Percentiles rank a stretch among this genome's conserved stretches.
Conservation (phyloP, 2,329 filamentous ascomycete species). For the Cadophora malorum region DNA sequence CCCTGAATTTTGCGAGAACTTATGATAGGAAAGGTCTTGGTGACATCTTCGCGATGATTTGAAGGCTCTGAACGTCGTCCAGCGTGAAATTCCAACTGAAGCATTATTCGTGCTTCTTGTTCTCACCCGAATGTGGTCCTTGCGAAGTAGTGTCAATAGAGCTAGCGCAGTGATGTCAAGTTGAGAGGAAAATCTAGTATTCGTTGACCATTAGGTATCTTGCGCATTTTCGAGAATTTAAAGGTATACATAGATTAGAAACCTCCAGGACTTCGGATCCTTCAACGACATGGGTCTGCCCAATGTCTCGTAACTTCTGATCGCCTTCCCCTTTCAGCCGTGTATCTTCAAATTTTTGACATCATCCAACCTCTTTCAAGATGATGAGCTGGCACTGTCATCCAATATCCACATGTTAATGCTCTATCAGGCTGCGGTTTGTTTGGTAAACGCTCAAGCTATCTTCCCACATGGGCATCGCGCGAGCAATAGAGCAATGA, state of each 20-base stretch:
- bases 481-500: neutral
- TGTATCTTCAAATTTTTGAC: too few relatives aligned
- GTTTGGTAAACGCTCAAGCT: neutral
- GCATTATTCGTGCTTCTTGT: neutral
- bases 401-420: neutral
- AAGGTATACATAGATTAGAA: neutral
- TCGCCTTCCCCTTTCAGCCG: neutral
- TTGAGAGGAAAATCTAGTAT: too few relatives aligned
- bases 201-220: neutral
- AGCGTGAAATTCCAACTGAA: too few relatives aligned
- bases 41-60: neutral
- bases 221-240: neutral
- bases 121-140: neutral
- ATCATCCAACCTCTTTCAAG: neutral
- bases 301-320: neutral
- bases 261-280: neutral
- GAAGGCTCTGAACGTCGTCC: too few relatives aligned
- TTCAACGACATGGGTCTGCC: neutral
- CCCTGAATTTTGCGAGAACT: neutral
- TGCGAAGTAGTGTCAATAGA: neutral
- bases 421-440: neutral
- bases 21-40: neutral
- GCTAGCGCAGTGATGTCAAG: neutral
- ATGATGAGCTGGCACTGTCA: neutral
- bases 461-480: neutral